Evolutionary conservation across 345 rosid genomes (phyloP).

Genomic region (Physaria fendleri): DNA sequence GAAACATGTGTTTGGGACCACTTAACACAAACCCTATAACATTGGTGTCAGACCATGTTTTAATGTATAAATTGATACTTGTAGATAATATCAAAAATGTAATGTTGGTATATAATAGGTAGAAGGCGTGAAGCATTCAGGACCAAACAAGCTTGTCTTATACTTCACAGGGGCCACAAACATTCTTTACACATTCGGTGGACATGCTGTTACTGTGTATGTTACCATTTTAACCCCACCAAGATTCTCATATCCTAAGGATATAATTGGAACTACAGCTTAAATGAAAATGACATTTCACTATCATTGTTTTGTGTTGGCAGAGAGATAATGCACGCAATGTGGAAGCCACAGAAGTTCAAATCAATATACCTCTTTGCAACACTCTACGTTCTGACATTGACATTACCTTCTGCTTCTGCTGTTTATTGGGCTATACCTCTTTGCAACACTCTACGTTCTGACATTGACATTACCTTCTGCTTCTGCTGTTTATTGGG

Average conservation of each 20-base stretch:
- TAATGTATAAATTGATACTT: slow-evolving; percentile 7
- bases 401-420: slow-evolving; percentile 88
- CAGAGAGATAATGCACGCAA: slow-evolving; percentile 99
- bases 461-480: slow-evolving; percentile 94
- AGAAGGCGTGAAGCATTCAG: slow-evolving; percentile 88
- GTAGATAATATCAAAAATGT: background rate
- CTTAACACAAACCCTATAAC: slow-evolving; percentile 9
- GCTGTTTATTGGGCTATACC: slow-evolving; percentile 87
- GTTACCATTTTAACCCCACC: slow-evolving; percentile 31
- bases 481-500: slow-evolving; percentile 93
- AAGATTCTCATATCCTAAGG: background rate
- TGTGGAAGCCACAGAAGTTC: slow-evolving; percentile 99
- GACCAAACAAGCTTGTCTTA: slow-evolving; percentile 78
- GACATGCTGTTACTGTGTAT: slow-evolving; percentile 99
- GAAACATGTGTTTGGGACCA: slow-evolving; percentile 24
- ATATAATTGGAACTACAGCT: background rate
- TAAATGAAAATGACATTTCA: slow-evolving; percentile 14
- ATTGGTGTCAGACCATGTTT: slow-evolving; percentile 23
- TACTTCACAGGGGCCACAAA: slow-evolving; percentile 99
- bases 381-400: slow-evolving; percentile 78
- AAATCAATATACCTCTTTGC: slow-evolving; percentile 86
- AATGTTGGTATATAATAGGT: slow-evolving; percentile 35
- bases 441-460: slow-evolving; percentile 79
- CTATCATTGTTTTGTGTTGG: slow-evolving; percentile 4
- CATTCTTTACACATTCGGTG: slow-evolving; percentile 99